phyloP scores from a whole-genome alignment of 2,329 filamentous ascomycete genomes.

The Ophiobolus disseminans region DNA sequence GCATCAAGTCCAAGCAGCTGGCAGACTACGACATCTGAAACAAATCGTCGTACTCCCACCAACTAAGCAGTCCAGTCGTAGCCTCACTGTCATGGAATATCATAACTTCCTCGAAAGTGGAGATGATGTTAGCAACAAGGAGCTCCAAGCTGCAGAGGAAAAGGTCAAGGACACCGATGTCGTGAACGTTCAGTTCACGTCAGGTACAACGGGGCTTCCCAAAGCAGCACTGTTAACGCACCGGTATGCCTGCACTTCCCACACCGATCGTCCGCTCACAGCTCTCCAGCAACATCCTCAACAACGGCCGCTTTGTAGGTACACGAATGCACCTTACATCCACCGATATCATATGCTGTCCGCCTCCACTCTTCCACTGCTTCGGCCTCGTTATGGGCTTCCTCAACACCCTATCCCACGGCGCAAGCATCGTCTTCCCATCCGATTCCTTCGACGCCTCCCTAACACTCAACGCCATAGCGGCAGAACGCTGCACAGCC shows the following conservation, averaged over 20 bases:
- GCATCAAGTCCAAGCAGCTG: not conserved
- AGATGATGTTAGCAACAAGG: not conserved
- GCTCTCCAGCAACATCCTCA: conserved; percentile 35
- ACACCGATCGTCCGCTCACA: not conserved
- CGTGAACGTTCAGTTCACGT: conserved; percentile 39
- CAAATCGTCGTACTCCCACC: not conserved
- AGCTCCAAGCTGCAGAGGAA: conserved; percentile 38
- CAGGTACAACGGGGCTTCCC: conserved; percentile 36
- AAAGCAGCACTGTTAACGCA: conserved; percentile 42
- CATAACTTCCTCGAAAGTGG: not conserved
- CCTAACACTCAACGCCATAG: conserved; percentile 69
- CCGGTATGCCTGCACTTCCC: conserved; percentile 21
- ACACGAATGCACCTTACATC: conserved; percentile 72
- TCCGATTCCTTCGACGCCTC: conserved; percentile 71
- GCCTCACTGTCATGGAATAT: not conserved
- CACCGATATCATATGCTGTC: conserved; percentile 76
- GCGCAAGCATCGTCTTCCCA: conserved; percentile 76
- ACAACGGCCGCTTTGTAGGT: conserved; percentile 53
- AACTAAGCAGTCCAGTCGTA: too few species aligned
- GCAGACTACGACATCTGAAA: not conserved
- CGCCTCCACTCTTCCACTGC: conserved; percentile 82
- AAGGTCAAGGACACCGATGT: conserved; percentile 32
- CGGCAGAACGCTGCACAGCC: conserved; percentile 62
- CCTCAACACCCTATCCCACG: conserved; percentile 77
- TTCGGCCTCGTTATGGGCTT: conserved; percentile 70